Percentiles rank a stretch among this genome's conserved stretches.
Evolutionary conservation across 768 basidiomycete genomes (phyloP).

Genomic region (Chiua virens): DNA sequence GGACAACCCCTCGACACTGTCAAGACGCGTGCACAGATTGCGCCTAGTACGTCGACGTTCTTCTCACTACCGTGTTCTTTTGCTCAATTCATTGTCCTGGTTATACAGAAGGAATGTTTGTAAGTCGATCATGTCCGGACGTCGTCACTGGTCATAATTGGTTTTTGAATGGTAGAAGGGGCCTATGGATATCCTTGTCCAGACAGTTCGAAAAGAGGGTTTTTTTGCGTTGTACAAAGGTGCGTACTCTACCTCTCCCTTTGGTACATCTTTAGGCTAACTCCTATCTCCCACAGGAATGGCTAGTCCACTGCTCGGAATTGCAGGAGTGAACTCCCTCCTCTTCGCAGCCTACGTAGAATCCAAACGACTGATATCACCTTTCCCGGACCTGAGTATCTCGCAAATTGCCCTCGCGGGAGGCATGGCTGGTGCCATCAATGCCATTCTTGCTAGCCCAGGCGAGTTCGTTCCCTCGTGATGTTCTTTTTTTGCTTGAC

Average conservation of each 20-base stretch:
- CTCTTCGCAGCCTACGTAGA: slow-evolving; percentile 90
- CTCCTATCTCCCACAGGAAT: slow-evolving; percentile 57
- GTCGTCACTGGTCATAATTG: not conserved
- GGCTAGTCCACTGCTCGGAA: slow-evolving; percentile 87
- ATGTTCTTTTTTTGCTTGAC: not conserved
- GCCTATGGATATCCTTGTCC: slow-evolving; percentile 84
- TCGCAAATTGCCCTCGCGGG: slow-evolving; percentile 83
- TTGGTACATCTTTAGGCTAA: not conserved
- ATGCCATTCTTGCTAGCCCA: slow-evolving; percentile 89
- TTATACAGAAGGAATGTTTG: slow-evolving; percentile 78
- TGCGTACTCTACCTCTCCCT: slow-evolving; percentile 25
- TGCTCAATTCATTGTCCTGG: not conserved
- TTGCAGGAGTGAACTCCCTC: slow-evolving; percentile 94
- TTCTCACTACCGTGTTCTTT: not conserved
- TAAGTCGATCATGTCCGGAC: slow-evolving; percentile 45
- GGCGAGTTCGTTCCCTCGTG: slow-evolving; percentile 42
- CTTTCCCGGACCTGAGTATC: slow-evolving; percentile 81
- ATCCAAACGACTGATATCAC: slow-evolving; percentile 81
- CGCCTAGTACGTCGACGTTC: slow-evolving; percentile 59
- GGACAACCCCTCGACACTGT: slow-evolving; percentile 89
- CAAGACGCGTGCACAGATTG: slow-evolving; percentile 87
- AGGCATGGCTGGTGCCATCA: slow-evolving; percentile 88
- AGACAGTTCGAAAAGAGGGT: slow-evolving; percentile 85
- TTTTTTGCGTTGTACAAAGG: slow-evolving; percentile 95
- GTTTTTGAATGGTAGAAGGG: slow-evolving; percentile 60